Base-by-base conservation (phyloP, 148 eudicot genomes). In the Rheum nobile region DNA sequence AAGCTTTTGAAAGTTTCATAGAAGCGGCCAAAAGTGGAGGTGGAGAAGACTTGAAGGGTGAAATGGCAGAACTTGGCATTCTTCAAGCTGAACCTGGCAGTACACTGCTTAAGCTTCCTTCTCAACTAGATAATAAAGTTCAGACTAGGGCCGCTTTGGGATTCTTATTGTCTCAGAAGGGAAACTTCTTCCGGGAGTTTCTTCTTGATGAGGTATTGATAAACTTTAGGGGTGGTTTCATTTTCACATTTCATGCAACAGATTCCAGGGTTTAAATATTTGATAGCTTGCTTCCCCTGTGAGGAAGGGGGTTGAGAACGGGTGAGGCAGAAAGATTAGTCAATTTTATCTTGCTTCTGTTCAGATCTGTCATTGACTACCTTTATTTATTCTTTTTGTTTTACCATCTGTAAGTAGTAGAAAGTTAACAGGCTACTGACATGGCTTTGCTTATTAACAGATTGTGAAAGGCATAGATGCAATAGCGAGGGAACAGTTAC, bases 21-120 rank as follows among this genome's bases (percentile, higher is more conserved):
- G 83, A 88, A 68, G 96, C 99, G 22, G 99, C 99, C 39, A 95
- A 88, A 87, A 95, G 99, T 77, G 99, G 97, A 77, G 99, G 99
- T 44, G 99, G 99, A 67, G 97, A 91, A 78, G 71, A 80, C 79
- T 46, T 95, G 75, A 87, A 83, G 71, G 96, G 97, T 72, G 75
- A 81, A 59, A 95, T 95, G 99, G 99, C 99, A 79, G 96, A 85
- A 80, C 99, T 95, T 73, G 99, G 99, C 50, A 71, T 95, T 77
- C 79, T 92, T 75, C 92, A 86, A 79, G 81, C 37, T 76, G 89
- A 85, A 76, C 79, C 81, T 29, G 82, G 80, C 69, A 72, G 42
- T 75, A 72, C 67, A 21, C 31, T 85, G 61, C 86, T 83, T 19
- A 65, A 42, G 31, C 80, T 78, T 77, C 78, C 89, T 76, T 83